phyloP scores from a whole-genome alignment of 129 eudicot genomes.

The sunflower (Helianthus annuus) region HanXRQr2.0-SUNRISE NC_035442.2:176209017-176209516 shows the following conservation, averaged over 20 bases:
- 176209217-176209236: neutral
- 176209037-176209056: conserved; percentile 3
- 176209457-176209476: neutral
- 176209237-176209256: neutral
- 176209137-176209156: neutral
- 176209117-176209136: conserved; percentile 1
- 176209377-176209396: too few species aligned
- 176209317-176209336: too few species aligned
- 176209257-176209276: neutral
- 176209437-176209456: too few species aligned
- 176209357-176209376: too few species aligned
- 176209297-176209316: neutral
- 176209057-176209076: conserved; percentile 6
- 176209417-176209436: too few species aligned
- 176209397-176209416: too few species aligned
- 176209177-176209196: neutral
- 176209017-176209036: conserved; percentile 12
- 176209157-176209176: conserved; percentile 20
- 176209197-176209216: conserved; percentile 1
- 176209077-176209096: neutral
- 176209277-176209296: conserved; percentile 14
- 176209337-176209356: too few species aligned
- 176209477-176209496: neutral
- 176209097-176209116: conserved; percentile 2
- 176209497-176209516: neutral